A percentile compares a stretch with the other conserved stretches of the same genome.
phyloP scores from a whole-genome alignment of 331 rosid genomes.

The Stylosanthes scabra region DNA sequence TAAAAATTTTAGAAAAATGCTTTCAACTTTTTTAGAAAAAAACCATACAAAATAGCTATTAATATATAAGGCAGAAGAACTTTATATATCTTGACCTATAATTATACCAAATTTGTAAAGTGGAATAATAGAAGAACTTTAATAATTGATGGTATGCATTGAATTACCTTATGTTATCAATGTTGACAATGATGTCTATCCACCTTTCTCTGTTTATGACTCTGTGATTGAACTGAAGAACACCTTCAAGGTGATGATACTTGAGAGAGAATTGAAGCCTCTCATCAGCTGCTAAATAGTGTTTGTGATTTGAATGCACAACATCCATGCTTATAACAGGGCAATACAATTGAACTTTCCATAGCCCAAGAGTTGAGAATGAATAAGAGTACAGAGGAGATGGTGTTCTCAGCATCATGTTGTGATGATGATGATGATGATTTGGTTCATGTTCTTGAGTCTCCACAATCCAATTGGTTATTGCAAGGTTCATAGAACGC shows the following conservation, averaged over 20 bases:
- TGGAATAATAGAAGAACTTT: too few relatives aligned
- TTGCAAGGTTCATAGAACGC: conserved; percentile 85
- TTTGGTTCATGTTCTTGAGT: conserved; percentile 46
- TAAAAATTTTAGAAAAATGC: too few relatives aligned
- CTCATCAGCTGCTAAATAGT: conserved; percentile 59
- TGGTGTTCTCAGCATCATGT: conserved; percentile 56
- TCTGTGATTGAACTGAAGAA: conserved; percentile 80
- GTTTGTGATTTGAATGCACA: conserved; percentile 48
- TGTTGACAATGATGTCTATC: conserved; percentile 71
- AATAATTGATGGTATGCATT: too few relatives aligned
- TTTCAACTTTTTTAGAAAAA: too few relatives aligned
- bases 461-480: conserved; percentile 81
- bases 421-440: too few relatives aligned
- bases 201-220: conserved; percentile 61
- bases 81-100: too few relatives aligned
- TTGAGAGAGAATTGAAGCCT: conserved; percentile 77
- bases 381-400: conserved; percentile 79
- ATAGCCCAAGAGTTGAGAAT: conserved; percentile 64
- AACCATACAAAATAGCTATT: too few relatives aligned
- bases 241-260: conserved; percentile 91
- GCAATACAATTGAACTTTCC: conserved; percentile 89
- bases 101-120: too few relatives aligned
- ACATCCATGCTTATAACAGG: conserved; percentile 80
- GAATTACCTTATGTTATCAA: conserved; percentile 85
- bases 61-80: too few relatives aligned